These are phyloP conservation scores for Pichia sp. DNA, from an alignment of 1,139 yeast genomes.

Conservation along the genomic window DNA sequence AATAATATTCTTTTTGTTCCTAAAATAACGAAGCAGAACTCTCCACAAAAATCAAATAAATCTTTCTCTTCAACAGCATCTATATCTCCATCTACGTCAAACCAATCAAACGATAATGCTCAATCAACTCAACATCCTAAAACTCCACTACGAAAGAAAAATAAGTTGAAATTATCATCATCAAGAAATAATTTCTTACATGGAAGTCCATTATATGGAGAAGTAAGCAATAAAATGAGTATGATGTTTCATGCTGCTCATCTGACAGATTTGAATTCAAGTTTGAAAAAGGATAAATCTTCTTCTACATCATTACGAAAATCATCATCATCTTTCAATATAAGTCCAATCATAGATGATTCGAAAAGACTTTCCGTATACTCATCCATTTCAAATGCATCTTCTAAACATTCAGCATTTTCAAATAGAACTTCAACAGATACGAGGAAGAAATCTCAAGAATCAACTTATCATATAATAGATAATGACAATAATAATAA, in stretches of 20 bases:
- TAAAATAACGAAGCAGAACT: no score
- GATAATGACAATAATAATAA: not conserved
- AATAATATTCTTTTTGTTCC: conserved; percentile 1
- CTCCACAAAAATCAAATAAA: conserved; percentile 2
- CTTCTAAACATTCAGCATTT: not conserved
- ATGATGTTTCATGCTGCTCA: conserved; percentile 10
- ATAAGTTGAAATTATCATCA: conserved; percentile 4
- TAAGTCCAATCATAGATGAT: no score
- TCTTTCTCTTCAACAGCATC: conserved; percentile 1
- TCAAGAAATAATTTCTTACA: conserved; percentile 8
- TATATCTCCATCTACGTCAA: conserved; percentile 1
- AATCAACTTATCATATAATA: not conserved
- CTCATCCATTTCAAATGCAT: no score
- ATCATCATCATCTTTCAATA: no score
- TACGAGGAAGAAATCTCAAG: not conserved
- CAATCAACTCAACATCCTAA: not conserved
- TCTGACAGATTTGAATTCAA: not conserved
- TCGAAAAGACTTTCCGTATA: no score
- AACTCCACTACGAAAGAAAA: conserved; percentile 1
- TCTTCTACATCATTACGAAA: not conserved
- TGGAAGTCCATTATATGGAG: conserved; percentile 17
- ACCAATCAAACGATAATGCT: not conserved
- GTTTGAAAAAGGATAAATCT: not conserved
- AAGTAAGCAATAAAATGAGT: conserved; percentile 17
- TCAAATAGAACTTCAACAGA: not conserved